Evolutionary conservation across 2,329 filamentous ascomycete species (phyloP).

Genomic region (Lasiodiplodia hormozganensis): DNA sequence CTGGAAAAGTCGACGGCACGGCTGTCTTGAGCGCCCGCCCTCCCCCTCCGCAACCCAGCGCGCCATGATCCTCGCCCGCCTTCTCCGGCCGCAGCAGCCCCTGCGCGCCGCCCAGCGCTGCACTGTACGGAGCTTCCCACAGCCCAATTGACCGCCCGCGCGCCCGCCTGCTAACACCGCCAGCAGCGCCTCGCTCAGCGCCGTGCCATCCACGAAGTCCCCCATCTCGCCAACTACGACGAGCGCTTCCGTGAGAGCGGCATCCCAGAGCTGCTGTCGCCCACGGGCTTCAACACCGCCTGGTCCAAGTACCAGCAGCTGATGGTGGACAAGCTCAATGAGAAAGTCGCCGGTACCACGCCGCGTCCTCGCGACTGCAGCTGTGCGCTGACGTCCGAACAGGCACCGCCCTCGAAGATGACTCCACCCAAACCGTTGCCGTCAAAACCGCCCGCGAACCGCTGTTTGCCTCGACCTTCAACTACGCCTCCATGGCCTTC

Average conservation of each 20-base stretch:
- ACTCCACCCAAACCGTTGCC: constrained; percentile 70
- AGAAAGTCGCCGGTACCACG: constrained; percentile 71
- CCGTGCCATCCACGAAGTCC: constrained; percentile 52
- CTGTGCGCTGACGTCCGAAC: constrained; percentile 28
- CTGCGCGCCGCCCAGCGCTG: constrained; percentile 40
- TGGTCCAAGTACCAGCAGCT: constrained; percentile 84
- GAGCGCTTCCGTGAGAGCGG: constrained; percentile 56
- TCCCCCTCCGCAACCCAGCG: constrained; percentile 19
- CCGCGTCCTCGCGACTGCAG: constrained; percentile 8
- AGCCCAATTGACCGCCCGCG: constrained; percentile 20
- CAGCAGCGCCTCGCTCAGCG: constrained; percentile 24
- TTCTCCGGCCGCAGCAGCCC: constrained; percentile 19
- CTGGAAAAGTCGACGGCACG: constrained; percentile 26
- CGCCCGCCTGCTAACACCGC: constrained; percentile 12
- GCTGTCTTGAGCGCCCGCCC: constrained; percentile 5
- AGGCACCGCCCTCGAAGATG: constrained; percentile 71
- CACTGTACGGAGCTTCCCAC: constrained; percentile 19
- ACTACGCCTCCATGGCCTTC: constrained; percentile 94
- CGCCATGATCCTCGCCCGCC: constrained; percentile 27
- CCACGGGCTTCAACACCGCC: constrained; percentile 73
- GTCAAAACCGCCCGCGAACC: constrained; percentile 81
- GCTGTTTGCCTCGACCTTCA: constrained; percentile 80
- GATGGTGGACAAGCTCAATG: constrained; percentile 78
- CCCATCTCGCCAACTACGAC: constrained; percentile 50
- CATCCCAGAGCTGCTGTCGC: constrained; percentile 74